Conservation (phyloP, 208 protist species). For the Blechomonas ayalai region DNA sequence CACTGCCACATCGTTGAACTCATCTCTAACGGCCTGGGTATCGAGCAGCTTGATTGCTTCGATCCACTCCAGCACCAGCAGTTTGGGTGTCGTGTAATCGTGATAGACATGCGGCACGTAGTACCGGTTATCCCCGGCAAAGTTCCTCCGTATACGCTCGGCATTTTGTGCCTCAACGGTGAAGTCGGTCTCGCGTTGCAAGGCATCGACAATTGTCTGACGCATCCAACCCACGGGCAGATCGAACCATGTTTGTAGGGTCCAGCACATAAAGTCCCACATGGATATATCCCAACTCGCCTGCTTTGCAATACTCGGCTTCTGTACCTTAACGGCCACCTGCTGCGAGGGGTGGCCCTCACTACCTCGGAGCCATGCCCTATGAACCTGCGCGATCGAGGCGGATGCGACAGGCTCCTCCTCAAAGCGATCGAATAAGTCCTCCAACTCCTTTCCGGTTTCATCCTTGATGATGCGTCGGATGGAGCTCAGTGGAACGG, state of each 20-base stretch:
- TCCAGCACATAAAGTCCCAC: constrained; percentile 50
- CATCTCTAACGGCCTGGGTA: constrained; percentile 32
- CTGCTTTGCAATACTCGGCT: constrained; percentile 70
- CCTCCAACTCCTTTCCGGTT: constrained; percentile 39
- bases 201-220: constrained; percentile 59
- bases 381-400: constrained; percentile 93
- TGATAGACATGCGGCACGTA: constrained; percentile 63
- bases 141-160: constrained; percentile 29
- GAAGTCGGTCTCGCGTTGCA: constrained; percentile 81
- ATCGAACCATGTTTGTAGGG: constrained; percentile 63
- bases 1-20: constrained; percentile 40
- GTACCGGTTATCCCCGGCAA: constrained; percentile 24
- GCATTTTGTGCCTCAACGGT: constrained; percentile 71
- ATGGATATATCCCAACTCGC: constrained; percentile 80
- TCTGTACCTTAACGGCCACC: constrained; percentile 95
- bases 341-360: background rate
- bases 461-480: constrained; percentile 49
- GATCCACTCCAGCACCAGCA: constrained; percentile 93
- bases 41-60: constrained; percentile 75
- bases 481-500: constrained; percentile 38
- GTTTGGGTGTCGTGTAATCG: constrained; percentile 36
- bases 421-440: constrained; percentile 88
- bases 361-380: constrained; percentile 27
- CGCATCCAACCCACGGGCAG: constrained; percentile 66
- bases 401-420: constrained; percentile 87